phyloP scores from a whole-genome alignment of 176 grass and related monocot species.

The Musa acuminata region DNA sequence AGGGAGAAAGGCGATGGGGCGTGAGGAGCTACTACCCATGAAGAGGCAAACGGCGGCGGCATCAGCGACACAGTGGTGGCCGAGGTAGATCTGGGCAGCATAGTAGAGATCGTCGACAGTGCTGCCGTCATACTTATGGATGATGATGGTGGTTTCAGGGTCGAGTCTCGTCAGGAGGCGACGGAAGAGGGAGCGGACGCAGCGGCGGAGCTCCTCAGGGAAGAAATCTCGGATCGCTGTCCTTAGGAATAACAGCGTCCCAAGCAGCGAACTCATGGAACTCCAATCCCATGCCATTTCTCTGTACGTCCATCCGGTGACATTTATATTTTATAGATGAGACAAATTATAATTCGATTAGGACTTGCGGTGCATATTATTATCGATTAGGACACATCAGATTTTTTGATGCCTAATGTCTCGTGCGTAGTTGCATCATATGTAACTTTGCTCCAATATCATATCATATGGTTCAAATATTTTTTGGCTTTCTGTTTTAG shows the following conservation, averaged over 20 bases:
- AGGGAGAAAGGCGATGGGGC: slow-evolving; percentile 36
- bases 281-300: slow-evolving; percentile 52
- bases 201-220: slow-evolving; percentile 33
- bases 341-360: too few relatives aligned
- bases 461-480: too few relatives aligned
- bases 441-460: too few relatives aligned
- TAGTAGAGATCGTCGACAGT: slow-evolving; percentile 42
- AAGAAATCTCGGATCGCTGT: slow-evolving; percentile 37
- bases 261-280: slow-evolving; percentile 49
- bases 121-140: slow-evolving; percentile 42
- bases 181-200: slow-evolving; percentile 16
- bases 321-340: too few relatives aligned
- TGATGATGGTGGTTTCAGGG: slow-evolving; percentile 38
- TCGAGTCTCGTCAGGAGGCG: slow-evolving; percentile 7
- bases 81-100: slow-evolving; percentile 41
- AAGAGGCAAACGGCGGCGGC: slow-evolving; percentile 33
- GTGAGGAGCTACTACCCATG: slow-evolving; percentile 25
- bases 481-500: too few relatives aligned
- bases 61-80: slow-evolving; percentile 34
- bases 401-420: too few relatives aligned
- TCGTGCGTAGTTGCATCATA: too few relatives aligned
- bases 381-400: too few relatives aligned
- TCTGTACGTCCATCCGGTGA: not conserved
- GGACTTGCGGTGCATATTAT: too few relatives aligned
- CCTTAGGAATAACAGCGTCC: slow-evolving; percentile 42